These are phyloP conservation scores for Aspergillus melleus DNA, from an alignment of 2,329 filamentous ascomycete species.

Conservation along the genomic window DNA sequence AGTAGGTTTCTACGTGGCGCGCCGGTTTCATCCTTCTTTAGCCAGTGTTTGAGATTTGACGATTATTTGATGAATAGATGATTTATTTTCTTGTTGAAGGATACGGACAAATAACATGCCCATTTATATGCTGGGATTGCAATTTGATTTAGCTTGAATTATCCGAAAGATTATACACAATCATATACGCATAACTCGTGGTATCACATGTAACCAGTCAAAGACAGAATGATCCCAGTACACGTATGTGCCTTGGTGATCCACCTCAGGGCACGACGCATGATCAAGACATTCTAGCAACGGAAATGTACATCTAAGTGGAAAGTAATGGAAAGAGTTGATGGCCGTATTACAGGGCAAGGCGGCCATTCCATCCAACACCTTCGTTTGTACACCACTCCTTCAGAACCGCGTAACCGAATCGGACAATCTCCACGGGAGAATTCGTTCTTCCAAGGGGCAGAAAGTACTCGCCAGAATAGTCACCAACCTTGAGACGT, in stretches of 20 bases:
- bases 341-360: constrained; percentile 33
- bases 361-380: constrained; percentile 44
- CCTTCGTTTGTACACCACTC: constrained; percentile 50
- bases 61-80: background rate
- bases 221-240: background rate
- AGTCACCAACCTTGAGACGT: constrained; percentile 34
- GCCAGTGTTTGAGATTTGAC: background rate
- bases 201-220: constrained; percentile 32
- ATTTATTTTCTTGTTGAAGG: background rate
- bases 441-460: constrained; percentile 45
- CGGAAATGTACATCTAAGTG: background rate
- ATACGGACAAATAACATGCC: background rate
- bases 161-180: background rate
- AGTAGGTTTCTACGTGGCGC: background rate
- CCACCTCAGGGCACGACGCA: background rate
- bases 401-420: constrained; percentile 45
- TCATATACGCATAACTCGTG: constrained; percentile 21
- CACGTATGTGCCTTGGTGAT: background rate
- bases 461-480: constrained; percentile 42
- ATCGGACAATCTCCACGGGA: constrained; percentile 47
- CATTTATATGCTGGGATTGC: background rate
- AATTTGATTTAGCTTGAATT: background rate
- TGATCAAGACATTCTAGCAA: background rate
- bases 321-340: background rate
- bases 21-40: background rate